phyloP scores from a whole-genome alignment of 345 rosid species.

The Anacardium occidentale region DNA sequence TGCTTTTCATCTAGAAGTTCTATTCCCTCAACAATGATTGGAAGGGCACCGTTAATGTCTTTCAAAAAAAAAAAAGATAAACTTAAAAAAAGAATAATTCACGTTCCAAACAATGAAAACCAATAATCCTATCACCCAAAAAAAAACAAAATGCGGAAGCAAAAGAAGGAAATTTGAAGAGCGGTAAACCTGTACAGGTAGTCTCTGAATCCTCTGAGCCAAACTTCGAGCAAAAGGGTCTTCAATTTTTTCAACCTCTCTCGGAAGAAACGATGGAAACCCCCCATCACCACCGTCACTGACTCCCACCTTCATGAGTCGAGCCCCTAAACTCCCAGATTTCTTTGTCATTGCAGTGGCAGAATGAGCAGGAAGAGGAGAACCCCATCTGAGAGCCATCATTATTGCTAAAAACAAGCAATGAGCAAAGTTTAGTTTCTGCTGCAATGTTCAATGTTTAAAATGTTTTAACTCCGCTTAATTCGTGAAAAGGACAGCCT shows the following conservation, averaged over 20 bases:
- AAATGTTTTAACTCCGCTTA: no score
- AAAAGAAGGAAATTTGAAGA: slow-evolving; percentile 3
- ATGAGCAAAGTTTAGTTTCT: not conserved
- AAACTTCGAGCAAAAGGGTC: slow-evolving; percentile 76
- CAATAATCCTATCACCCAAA: not conserved
- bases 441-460: no score
- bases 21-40: no score
- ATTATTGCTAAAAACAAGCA: not conserved
- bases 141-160: not conserved
- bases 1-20: no score
- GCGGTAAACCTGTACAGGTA: slow-evolving; percentile 65
- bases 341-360: not conserved
- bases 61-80: no score
- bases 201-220: slow-evolving; percentile 60
- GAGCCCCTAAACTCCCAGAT: slow-evolving; percentile 11
- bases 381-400: slow-evolving; percentile 24
- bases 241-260: slow-evolving; percentile 66
- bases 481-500: no score
- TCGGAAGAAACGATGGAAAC: slow-evolving; percentile 80
- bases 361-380: slow-evolving; percentile 15
- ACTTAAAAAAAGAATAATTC: no score
- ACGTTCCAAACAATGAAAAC: no score
- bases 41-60: no score
- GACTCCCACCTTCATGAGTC: slow-evolving; percentile 12
- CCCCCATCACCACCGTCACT: slow-evolving; percentile 29